Evolutionary conservation across 495 filamentous ascomycete species (phyloP), one percentile per base, ranked within the genome.

Genomic region (Penicillium desertorum): DNA sequence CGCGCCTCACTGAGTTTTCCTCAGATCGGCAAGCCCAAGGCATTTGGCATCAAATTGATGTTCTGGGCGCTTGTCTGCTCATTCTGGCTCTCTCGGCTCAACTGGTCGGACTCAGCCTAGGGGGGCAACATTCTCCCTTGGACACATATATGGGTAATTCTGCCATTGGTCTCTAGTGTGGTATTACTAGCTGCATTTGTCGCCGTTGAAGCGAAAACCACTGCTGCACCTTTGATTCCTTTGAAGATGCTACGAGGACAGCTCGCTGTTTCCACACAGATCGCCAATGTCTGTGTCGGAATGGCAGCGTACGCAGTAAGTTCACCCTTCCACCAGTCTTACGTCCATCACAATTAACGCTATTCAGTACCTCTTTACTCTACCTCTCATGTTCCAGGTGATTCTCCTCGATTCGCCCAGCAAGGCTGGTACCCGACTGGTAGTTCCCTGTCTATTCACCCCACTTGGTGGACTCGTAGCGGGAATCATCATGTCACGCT

Each of bases 371-470:
- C 79, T 88, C 43, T 88, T 88, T 63, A 83, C 79, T 10, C 78
- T 87, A 2, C 84, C 85, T 4, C 68, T 88, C 14, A 82, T 86
- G 51, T 87, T 87, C 65, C 84, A 87, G 59, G 79, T 85, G 1
- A 78, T 87, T 11, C 70, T 86, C 12, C 72, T 82, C 2, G 85
- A 88, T 34, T 83, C 81, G 5, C 79, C 85, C 5, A 81, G 81
- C 5, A 82, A 77, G 52, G 83, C 85, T 3, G 85, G 84, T 6
- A 75, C 75, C 1, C 74, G 84, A 23, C 76, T 87, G 14, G 79
- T 79, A 0, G 81, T 87, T 22, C 84, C 86, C 6, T 86, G 83
- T 9, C 66, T 87, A 2, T 82, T 82, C 19, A 85, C 82, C 0
- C 84, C 83, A 3, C 72, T 86, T 17, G 84, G 84, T 2, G 82